These are phyloP conservation scores for Dalbergia cochinchinensis DNA, from an alignment of 306 rosid genomes.

Conservation along the genomic window DNA sequence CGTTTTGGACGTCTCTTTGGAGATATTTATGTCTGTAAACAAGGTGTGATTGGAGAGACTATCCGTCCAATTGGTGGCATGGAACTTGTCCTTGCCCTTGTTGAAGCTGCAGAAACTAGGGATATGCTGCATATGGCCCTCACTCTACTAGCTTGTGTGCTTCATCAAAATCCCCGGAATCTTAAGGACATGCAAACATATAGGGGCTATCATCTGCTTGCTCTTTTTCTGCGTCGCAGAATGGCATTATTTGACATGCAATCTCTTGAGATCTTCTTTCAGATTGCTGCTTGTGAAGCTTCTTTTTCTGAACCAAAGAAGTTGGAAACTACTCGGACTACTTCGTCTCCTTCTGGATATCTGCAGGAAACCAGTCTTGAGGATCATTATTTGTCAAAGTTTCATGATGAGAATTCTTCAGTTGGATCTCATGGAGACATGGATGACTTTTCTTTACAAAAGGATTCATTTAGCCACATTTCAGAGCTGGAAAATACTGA, in stretches of 20 bases:
- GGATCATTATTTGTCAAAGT: slow-evolving; percentile 77
- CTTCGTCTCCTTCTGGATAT: slow-evolving; percentile 67
- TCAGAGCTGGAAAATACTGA: slow-evolving; percentile 96
- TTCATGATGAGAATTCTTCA: slow-evolving; percentile 88
- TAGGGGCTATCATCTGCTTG: slow-evolving; percentile 96
- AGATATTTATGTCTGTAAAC: slow-evolving; percentile 82
- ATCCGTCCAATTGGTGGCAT: slow-evolving; percentile 92
- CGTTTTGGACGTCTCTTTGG: slow-evolving; percentile 99
- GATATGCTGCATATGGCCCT: slow-evolving; percentile 98
- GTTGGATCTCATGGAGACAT: slow-evolving; percentile 89
- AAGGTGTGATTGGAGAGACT: slow-evolving; percentile 87
- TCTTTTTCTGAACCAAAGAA: slow-evolving; percentile 97
- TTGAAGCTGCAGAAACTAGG: slow-evolving; percentile 97
- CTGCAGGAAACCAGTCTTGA: slow-evolving; percentile 76
- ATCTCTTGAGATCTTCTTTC: slow-evolving; percentile 93
- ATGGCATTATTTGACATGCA: slow-evolving; percentile 99
- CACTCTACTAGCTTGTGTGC: slow-evolving; percentile 82
- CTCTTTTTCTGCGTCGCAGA: slow-evolving; percentile 88
- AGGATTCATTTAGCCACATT: slow-evolving; percentile 91
- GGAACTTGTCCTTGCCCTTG: slow-evolving; percentile 86
- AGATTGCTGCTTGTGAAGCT: slow-evolving; percentile 99
- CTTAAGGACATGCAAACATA: slow-evolving; percentile 92
- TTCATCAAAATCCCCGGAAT: slow-evolving; percentile 95
- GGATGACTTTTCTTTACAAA: slow-evolving; percentile 91
- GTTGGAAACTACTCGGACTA: slow-evolving; percentile 62